Evolutionary conservation across 2,329 filamentous ascomycete species (phyloP).

Genomic region (Botryotinia convoluta): DNA sequence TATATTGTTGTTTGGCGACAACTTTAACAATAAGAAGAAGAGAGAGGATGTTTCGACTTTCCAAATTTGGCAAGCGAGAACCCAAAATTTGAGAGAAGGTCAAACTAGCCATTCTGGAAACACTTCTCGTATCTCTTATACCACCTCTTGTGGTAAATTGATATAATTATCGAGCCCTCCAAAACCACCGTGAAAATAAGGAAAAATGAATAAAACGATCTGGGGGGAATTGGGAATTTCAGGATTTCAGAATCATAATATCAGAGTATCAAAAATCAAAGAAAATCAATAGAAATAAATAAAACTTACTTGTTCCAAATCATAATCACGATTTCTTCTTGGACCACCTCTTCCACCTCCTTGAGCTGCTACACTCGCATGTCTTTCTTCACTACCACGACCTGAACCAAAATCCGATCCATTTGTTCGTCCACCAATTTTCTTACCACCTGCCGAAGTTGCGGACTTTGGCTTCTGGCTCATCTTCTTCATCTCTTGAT

Average conservation of each 20-base stretch:
- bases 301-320: slow-evolving; percentile 79
- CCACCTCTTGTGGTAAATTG: background rate
- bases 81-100: background rate
- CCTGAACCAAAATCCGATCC: slow-evolving; percentile 61
- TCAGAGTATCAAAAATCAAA: slow-evolving; percentile 14
- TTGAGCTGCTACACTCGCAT: slow-evolving; percentile 57
- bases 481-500: slow-evolving; percentile 59
- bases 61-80: slow-evolving; percentile 13
- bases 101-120: background rate
- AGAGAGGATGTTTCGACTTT: background rate
- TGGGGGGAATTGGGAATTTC: background rate
- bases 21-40: background rate
- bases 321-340: slow-evolving; percentile 74
- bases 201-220: background rate
- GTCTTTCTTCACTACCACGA: slow-evolving; percentile 75
- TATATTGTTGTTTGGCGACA: slow-evolving; percentile 12
- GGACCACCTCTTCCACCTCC: slow-evolving; percentile 59
- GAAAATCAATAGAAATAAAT: slow-evolving; percentile 38
- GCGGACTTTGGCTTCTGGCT: slow-evolving; percentile 42
- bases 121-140: background rate
- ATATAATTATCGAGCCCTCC: background rate
- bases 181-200: background rate
- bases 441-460: slow-evolving; percentile 58
- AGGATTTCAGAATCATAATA: background rate
- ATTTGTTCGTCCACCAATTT: slow-evolving; percentile 49